phyloP scores from a whole-genome alignment of 345 rosid genomes.

The Salix caprea region DNA sequence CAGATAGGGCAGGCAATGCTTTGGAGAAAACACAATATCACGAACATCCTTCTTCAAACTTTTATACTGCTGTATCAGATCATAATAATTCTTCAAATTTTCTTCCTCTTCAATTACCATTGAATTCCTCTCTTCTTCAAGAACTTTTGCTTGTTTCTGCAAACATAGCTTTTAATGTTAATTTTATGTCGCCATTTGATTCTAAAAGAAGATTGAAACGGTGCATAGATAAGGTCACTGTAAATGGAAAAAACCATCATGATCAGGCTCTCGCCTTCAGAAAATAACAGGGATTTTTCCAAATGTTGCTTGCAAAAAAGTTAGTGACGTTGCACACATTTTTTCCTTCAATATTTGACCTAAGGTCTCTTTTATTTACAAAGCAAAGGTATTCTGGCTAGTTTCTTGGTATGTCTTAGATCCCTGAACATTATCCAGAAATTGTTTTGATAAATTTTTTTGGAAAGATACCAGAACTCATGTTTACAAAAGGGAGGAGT shows the following conservation, averaged over 20 bases:
- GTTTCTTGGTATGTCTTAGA: background rate
- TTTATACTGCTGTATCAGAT: constrained; percentile 65
- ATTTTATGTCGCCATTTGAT: background rate
- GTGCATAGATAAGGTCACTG: background rate
- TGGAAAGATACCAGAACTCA: too few relatives aligned
- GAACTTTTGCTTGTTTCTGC: constrained; percentile 72
- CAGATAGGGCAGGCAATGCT: constrained; percentile 76
- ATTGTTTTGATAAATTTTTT: too few relatives aligned
- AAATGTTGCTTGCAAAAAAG: too few relatives aligned
- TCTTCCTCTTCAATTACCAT: constrained; percentile 94
- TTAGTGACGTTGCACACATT: background rate
- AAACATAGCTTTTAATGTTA: constrained; percentile 6
- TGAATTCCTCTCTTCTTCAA: constrained; percentile 83
- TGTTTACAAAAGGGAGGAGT: too few relatives aligned
- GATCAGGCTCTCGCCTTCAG: too few relatives aligned
- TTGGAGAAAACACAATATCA: constrained; percentile 75
- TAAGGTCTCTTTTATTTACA: background rate
- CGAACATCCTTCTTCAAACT: constrained; percentile 71
- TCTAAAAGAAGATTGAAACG: background rate
- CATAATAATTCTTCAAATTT: constrained; percentile 68
- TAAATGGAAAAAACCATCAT: background rate
- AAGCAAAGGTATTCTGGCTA: background rate
- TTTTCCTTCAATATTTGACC: background rate
- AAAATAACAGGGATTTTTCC: too few relatives aligned
- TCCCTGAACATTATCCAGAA: background rate